Base-by-base conservation (phyloP, 1,284 basidiomycete species). In the Cryptococcus jaspeensis region DNA sequence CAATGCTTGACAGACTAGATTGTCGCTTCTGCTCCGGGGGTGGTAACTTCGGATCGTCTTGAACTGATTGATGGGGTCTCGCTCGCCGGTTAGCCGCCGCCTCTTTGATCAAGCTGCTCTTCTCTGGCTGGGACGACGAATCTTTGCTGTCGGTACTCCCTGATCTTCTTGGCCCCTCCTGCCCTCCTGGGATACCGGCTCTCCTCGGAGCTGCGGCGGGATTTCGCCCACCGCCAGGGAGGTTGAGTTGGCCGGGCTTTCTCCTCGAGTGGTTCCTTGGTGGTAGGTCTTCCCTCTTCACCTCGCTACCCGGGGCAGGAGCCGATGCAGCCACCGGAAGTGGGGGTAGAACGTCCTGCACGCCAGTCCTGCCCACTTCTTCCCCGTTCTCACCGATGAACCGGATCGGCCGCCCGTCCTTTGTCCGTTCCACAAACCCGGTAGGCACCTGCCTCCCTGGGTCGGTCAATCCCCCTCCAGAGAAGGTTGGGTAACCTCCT, bases 401-500 rank as follows among this genome's bases (percentile, higher is more conserved):
- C 16, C 53, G 39, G 3, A 63, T 57, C 7, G 55, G 46, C 13
- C 52, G 50, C 3, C 63, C 66, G 37, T 59, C 51, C 22, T 49
- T 50, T 9, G 47, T 50, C n/a, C 35, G 36, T 43, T 68, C 68
- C 12, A 70, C 16, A 6, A 53, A 55, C 5, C 67, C 65, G 13
- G 59, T 56, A 3, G 69, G 69, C 1, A 71, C 65, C 36, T 70
- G 60, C 38, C 60, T 44, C 8, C 56, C 57, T 7, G 64, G 62
- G 37, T 64, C 57, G 4, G 54, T 57, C 20, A 68, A 36, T 6
- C 61, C 60, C 4, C 60, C 54, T 18, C 60, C 54, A 8, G 66
- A 61, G 41, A 71, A 71, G n/a, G 69, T 71, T 4, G 69, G 69
- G 53, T 71, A 71, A 13, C 67, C 69, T 16, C 69, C 69, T 53